Base-by-base conservation (phyloP, 2,329 filamentous ascomycete genomes). In the Fusarium guadeloupense region DNA sequence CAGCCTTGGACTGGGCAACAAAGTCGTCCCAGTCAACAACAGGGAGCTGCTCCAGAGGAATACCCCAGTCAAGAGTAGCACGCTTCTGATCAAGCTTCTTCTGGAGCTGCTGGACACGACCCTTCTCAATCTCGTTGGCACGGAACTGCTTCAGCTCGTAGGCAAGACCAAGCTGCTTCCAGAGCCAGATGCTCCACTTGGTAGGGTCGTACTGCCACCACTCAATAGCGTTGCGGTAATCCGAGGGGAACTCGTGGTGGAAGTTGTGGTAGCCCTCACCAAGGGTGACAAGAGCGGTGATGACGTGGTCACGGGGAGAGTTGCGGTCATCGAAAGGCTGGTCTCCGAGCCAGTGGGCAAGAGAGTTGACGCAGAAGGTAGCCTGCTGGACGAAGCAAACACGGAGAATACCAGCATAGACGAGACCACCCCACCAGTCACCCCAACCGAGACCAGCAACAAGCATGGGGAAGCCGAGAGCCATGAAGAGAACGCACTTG, bases 201-300 rank as follows among this genome's bases (percentile, higher is more conserved):
- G 92, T 96, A 40, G 92, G 92, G 76, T 96, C 92, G 72, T 96
- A 96, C 74, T 96, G 92, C 80, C 88, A 89, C 91, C 92, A 96
- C 78, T 92, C 83, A 68, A 95, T 94, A 60, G 91, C 92, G 75
- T 96, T 96, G 75, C 92, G 91, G 86, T 95, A 96, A 77, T 96
- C 92, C 10, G 91, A 94, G 49, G 92, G 92, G 80, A 96, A 96
- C 77, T 96, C 92, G 83, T 96, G 92, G 80, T 96, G 92, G 85
- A 96, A 96, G 84, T 96, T 96, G 85, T 96, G 92, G 81, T 96
- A 96, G 25, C 92, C 92, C 79, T 93, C 92, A 42, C 92, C 92
- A 19, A 96, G 88, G 37, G 92, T 96, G 68, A 92, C 88, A 16
- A 96, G 80, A 38, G 92, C 92, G 34, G 92, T 96, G 77, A 96